Percentiles rank a stretch among this genome's conserved stretches.
Conservation (phyloP, 768 basidiomycete species). For the Neoboletus brunneissimus region DNA sequence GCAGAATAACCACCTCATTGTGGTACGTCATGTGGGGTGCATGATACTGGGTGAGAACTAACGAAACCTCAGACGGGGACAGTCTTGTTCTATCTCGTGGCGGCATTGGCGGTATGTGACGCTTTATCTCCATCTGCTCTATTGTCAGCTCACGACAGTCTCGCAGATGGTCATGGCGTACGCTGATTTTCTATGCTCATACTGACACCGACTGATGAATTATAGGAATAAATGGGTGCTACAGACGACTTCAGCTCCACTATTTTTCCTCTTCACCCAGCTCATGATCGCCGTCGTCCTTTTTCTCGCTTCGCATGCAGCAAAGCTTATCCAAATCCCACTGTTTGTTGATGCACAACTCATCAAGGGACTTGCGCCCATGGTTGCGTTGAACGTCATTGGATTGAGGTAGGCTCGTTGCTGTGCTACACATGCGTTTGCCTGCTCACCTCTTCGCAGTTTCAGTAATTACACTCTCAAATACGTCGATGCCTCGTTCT, state of each 20-base stretch:
- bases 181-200: conserved; percentile 24
- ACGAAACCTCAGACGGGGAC: conserved; percentile 54
- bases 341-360: conserved; percentile 61
- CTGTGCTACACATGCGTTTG: neutral
- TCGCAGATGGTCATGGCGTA: conserved; percentile 90
- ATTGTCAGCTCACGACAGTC: neutral
- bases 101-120: conserved; percentile 74
- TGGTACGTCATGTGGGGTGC: conserved; percentile 23
- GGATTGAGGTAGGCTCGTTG: conserved; percentile 67
- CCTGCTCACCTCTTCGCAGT: conserved; percentile 37
- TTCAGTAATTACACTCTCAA: conserved; percentile 90
- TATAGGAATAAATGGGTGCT: conserved; percentile 90
- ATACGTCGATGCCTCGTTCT: conserved; percentile 93
- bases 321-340: conserved; percentile 66
- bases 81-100: conserved; percentile 85
- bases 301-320: conserved; percentile 59
- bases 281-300: conserved; percentile 76
- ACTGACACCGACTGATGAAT: conserved; percentile 10
- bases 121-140: neutral
- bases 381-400: conserved; percentile 74
- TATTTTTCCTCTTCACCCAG: conserved; percentile 86
- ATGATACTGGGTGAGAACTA: conserved; percentile 1
- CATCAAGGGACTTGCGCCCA: conserved; percentile 71
- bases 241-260: conserved; percentile 64
- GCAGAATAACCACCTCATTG: conserved; percentile 31